These are phyloP conservation scores for Neonothopanus nambi DNA, from an alignment of 1,284 basidiomycete genomes.

Conservation along the genomic window DNA sequence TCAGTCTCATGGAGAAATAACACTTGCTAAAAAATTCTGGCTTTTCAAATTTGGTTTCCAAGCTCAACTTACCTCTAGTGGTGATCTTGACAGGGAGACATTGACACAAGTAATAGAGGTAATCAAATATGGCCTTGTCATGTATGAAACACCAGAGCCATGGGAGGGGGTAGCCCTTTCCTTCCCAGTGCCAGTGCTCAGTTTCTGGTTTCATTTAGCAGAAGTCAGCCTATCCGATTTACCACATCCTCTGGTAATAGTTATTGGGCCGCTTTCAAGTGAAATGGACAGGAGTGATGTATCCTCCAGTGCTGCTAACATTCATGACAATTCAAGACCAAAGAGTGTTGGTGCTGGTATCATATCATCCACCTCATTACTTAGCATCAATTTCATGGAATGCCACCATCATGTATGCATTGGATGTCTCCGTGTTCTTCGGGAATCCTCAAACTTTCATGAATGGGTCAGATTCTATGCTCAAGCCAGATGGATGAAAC, in stretches of 20 bases:
- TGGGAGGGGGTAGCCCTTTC: background rate
- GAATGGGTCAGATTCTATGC: background rate
- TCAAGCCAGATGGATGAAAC: background rate
- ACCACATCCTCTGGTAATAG: background rate
- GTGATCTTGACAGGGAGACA: background rate
- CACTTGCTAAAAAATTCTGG: background rate
- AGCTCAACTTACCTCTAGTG: background rate
- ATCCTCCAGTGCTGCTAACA: too few species aligned
- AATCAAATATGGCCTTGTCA: background rate
- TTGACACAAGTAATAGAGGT: background rate
- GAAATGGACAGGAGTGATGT: too few species aligned
- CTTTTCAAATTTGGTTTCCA: background rate
- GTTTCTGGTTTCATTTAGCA: background rate
- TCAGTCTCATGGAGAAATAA: too few species aligned
- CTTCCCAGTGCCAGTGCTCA: too few species aligned
- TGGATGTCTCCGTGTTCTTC: background rate
- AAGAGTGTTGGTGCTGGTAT: too few species aligned
- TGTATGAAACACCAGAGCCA: background rate
- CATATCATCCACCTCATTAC: background rate
- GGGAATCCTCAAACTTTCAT: background rate
- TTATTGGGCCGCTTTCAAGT: background rate
- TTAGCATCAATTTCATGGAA: background rate
- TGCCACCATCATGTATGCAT: background rate
- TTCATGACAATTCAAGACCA: too few species aligned
- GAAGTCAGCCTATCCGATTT: too few species aligned